Evolutionary conservation across 2,329 filamentous ascomycete genomes (phyloP), one percentile per base, ranked within the genome.

Genomic region (Fusarium sp.): DNA sequence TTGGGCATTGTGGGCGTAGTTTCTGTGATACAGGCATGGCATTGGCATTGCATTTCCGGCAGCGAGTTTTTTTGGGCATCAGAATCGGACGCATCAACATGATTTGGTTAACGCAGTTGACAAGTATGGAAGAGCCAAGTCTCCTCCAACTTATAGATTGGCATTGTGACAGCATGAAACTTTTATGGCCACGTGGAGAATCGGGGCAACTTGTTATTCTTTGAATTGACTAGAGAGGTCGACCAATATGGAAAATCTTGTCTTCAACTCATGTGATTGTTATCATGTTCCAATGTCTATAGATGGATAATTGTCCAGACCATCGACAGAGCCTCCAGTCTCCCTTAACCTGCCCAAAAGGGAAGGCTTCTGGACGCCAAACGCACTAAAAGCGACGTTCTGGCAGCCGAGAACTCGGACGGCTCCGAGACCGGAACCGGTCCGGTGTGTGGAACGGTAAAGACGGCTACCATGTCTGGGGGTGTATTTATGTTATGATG

Each of bases 361-460:
- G 66, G 62, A 67, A 72, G 45, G 53, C 62, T 73, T 73, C 70
- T 73, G 66, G 70, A 73, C 42, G 53, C 18, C 54, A 44, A 58
- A 49, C 53, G 36, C 29, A 46, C 52, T 58, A 38, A 60, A 38
- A 61, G 41, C 36, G 38, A 55, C 25, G 22, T 58, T 58, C 45
- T 70, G 20, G 29, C 52, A 45, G 36, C 53, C 47, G 56, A 68
- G 33, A 62, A 27, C 42, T 49, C 57, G 62, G 65, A 71, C 71
- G 65, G 71, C 57, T 71, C 70, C 74, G 72, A 66, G 52, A 63
- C 64, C 75, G 74, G 75, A 60, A 76, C 75, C 75, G 75, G 75
- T 49, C 75, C 75, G 75, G 75, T 69, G 46, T 50, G 53, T 42
- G 50, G 41, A 39, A 47, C 45, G 57, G 44, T 44, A 72, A 68